Evolutionary conservation across 805 yeast genomes (phyloP), one percentile per base, ranked within the genome.

Genomic region (Sugiyamaella qingdaonensis): DNA sequence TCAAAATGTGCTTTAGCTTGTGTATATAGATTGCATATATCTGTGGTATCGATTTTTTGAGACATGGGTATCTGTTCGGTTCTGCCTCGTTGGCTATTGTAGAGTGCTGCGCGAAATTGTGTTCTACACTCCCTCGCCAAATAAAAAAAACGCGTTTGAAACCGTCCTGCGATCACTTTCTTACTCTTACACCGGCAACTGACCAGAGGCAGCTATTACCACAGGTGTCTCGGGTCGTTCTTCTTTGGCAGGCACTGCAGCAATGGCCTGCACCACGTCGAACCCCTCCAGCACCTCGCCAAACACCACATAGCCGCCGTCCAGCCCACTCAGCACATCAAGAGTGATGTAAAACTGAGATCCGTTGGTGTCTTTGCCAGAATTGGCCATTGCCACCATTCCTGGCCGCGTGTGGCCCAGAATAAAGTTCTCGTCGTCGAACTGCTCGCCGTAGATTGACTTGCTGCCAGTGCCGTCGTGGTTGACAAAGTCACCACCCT

Each of bases 361-460:
- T 24, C 95, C 94, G 69, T 88, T 88, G 70, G 95, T 86, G 81
- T 86, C 85, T 72, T 92, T 91, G 63, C 96, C 96, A 54, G 92
- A 85, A 63, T 88, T 88, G 59, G 96, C 96, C 96, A 88, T 88
- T 42, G 94, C 83, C 64, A 88, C 74, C 62, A 87, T 76, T 68
- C 94, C 95, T 58, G 91, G 85, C 69, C 78, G 82, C 72, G 78
- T 80, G 74, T 88, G 95, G 61, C 70, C 83, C 75, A 80, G 80
- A 74, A 69, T 33, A 56, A 61, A 46, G 46, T 51, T 61, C 49
- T 66, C 69, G 41, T 55, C 75, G 57, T 42, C 57, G 49, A 59
- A 64, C 47, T 64, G 58, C 29, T 54, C 51, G 13, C 64, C 64
- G 70, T 80, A 86, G 57, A 86, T 86, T 31, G 88, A 82, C 67